phyloP scores from a whole-genome alignment of 345 rosid genomes.

The Eucalyptus sp. region DNA sequence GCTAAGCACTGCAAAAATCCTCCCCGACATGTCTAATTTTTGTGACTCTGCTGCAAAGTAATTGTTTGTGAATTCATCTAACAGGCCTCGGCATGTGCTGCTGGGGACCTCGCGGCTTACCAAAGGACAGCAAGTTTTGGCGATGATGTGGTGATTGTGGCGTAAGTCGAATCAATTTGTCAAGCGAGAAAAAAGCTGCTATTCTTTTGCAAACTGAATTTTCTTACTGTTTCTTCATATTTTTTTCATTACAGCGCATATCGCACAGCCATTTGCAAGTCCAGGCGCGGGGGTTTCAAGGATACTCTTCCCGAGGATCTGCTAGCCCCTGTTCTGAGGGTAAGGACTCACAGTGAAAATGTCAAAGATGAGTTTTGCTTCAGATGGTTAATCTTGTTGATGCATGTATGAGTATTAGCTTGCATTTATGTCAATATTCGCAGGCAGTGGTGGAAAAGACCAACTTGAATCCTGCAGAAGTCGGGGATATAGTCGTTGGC shows the following conservation, averaged over 20 bases:
- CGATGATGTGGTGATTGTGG: slow-evolving; percentile 84
- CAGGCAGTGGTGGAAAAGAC: slow-evolving; percentile 75
- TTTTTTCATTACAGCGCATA: slow-evolving; percentile 39
- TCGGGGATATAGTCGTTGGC: slow-evolving; percentile 91
- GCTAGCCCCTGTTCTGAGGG: slow-evolving; percentile 77
- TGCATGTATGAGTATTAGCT: background rate
- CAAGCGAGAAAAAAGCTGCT: background rate
- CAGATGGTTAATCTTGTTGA: background rate
- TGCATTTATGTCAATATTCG: background rate
- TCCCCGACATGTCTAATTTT: background rate
- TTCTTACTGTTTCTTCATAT: background rate
- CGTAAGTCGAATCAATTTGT: slow-evolving; percentile 36
- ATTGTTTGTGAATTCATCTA: background rate
- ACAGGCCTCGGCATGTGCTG: slow-evolving; percentile 63
- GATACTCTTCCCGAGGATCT: slow-evolving; percentile 83
- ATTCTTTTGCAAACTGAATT: background rate
- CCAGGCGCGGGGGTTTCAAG: slow-evolving; percentile 91
- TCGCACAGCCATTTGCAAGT: slow-evolving; percentile 85
- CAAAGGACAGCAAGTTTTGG: slow-evolving; percentile 61
- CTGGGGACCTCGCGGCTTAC: slow-evolving; percentile 48
- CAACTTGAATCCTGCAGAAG: slow-evolving; percentile 66
- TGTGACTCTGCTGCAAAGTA: background rate
- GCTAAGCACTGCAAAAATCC: background rate
- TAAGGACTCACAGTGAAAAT: slow-evolving; percentile 1
- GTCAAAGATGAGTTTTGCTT: background rate